These are phyloP conservation scores for Cercospora sesami DNA, from an alignment of 2,329 filamentous ascomycete species.

Conservation along the genomic window DNA sequence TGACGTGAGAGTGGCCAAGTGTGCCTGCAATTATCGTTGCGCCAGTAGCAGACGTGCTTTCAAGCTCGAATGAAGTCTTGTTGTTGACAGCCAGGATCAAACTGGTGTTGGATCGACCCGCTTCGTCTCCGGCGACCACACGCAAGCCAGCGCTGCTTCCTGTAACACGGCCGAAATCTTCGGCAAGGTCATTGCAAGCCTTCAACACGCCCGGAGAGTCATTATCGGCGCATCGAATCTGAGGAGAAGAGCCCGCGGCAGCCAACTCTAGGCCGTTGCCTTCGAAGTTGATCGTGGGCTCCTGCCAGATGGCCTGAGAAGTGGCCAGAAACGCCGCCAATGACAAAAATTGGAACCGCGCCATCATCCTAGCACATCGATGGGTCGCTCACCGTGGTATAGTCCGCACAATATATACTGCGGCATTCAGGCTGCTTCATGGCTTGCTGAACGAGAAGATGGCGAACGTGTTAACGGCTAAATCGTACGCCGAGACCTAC, in stretches of 20 bases:
- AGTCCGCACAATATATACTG: neutral
- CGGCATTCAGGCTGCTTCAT: neutral
- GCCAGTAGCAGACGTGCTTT: conserved; percentile 22
- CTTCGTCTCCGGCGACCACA: conserved; percentile 52
- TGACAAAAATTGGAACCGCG: neutral
- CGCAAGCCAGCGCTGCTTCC: neutral
- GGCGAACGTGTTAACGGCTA: neutral
- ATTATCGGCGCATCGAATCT: conserved; percentile 34
- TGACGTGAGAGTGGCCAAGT: conserved; percentile 54
- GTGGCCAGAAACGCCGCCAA: neutral
- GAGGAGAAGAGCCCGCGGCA: neutral
- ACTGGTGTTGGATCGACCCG: conserved; percentile 52
- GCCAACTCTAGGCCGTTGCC: neutral
- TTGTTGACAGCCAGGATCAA: conserved; percentile 47
- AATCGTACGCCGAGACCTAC: neutral
- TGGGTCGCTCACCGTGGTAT: neutral
- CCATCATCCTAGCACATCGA: neutral
- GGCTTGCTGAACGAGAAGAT: neutral
- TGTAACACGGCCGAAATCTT: conserved; percentile 70
- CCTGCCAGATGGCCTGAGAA: neutral
- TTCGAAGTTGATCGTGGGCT: conserved; percentile 1
- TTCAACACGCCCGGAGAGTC: conserved; percentile 70
- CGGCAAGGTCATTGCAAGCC: conserved; percentile 65
- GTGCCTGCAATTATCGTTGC: conserved; percentile 67
- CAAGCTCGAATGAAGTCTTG: conserved; percentile 40